A percentile compares a stretch with the other conserved stretches of the same genome.
These are phyloP conservation scores for Monosporascus sp. DNA, from an alignment of 2,329 filamentous ascomycete genomes.

Conservation along the genomic window DNA sequence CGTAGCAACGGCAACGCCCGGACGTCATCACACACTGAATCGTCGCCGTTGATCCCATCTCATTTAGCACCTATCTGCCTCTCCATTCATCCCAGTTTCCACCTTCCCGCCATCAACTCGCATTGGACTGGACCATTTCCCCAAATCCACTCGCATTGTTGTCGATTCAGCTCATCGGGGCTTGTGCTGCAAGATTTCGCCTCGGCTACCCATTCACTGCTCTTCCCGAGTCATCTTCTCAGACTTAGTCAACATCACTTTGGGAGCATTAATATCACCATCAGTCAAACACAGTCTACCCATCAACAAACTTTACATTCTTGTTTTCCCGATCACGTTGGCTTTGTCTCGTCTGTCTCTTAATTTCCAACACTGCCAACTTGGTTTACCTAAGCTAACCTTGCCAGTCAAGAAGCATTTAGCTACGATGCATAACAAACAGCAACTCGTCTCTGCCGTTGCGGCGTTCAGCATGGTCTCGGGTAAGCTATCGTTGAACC, in stretches of 20 bases:
- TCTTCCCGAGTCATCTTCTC: neutral
- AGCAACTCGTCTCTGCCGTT: conserved; percentile 39
- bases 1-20: neutral
- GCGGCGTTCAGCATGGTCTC: conserved; percentile 39
- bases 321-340: neutral
- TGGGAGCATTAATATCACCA: conserved; percentile 5
- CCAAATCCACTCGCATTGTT: neutral
- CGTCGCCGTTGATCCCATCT: neutral
- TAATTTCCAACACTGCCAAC: neutral
- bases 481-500: conserved; percentile 29
- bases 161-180: neutral
- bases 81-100: no score
- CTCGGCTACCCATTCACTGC: neutral
- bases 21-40: neutral
- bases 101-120: neutral
- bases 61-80: neutral
- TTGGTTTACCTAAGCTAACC: conserved; percentile 1
- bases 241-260: conserved; percentile 10
- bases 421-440: conserved; percentile 42
- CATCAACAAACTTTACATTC: neutral
- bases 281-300: conserved; percentile 1
- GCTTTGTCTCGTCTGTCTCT: conserved; percentile 2
- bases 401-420: conserved; percentile 16
- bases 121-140: neutral
- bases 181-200: neutral